Base-by-base conservation (phyloP, 208 protist genomes). In the Histomonas meleagridis region DNA sequence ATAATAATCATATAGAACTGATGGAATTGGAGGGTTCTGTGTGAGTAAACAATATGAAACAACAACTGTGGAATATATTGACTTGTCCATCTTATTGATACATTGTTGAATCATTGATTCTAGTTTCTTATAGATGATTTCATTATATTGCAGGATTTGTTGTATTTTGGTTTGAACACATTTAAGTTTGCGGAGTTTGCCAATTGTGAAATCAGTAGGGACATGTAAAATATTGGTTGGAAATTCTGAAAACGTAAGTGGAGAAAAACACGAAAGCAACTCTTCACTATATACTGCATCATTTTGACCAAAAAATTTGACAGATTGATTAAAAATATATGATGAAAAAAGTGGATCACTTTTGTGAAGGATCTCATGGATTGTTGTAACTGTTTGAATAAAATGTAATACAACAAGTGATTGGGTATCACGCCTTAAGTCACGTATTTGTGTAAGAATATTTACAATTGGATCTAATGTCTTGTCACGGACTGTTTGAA, bases 391-490 rank as follows among this genome's bases (percentile, higher is more conserved):
- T 57, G 26, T 57, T 38, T 43, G 43, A n/a, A 28, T 32, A 55
- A 86, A 86, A 86, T 86, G 76, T 57, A 86, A 16, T 38, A 86
- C 76, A 51, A 23, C 12, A 0, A 35, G 32, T 38, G 28, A 5
- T 86, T 86, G 51, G 0, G 40, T 53, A 55, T 86, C 43, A 40
- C 76, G 43, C 55, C 46, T 51, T 9, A 86, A 46, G 55, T 86
- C 46, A 38, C 76, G 38, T 57, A 86, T 55, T 26, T 55, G 21
- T 51, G 40, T 86, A 16, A 51, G 55, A 14, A 86, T 57, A 86
- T 86, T 86, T 55, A 86, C n/a, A 43, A 86, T 86, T 57, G 76
- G 76, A 32, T 51, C 12, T 51, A 86, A 46, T 7, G 76, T 55
- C 18, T 86, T 32, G 32, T 55, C 46, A 16, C 76, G 76, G 32